These are phyloP conservation scores for Gigaspora rosea DNA, from an alignment of 192 early-diverging fungal genomes.

Conservation along the genomic window DNA sequence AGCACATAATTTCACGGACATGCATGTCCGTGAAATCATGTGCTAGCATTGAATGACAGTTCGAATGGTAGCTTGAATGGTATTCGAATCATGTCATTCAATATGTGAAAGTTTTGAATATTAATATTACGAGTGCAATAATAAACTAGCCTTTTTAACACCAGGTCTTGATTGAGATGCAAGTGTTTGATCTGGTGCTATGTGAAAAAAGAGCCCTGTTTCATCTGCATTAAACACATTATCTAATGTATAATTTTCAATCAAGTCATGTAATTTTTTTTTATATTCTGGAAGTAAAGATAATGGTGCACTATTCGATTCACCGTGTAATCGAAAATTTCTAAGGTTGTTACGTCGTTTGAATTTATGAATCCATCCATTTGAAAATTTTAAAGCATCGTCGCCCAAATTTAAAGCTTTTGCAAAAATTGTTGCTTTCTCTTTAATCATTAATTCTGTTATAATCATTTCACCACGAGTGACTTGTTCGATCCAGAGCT, in stretches of 20 bases:
- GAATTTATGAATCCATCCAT: background rate
- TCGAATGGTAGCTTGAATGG: too few species aligned
- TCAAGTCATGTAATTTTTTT: background rate
- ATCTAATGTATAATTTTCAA: background rate
- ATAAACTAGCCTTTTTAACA: background rate
- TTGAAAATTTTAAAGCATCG: background rate
- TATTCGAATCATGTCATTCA: too few species aligned
- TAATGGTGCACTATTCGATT: background rate
- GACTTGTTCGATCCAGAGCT: background rate
- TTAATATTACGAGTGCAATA: background rate
- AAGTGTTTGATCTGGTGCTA: background rate
- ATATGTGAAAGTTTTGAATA: too few species aligned
- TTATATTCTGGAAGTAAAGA: too few species aligned
- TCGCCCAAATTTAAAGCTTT: background rate
- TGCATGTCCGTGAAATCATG: too few species aligned
- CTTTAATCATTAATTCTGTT: background rate
- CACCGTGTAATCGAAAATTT: background rate
- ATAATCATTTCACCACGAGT: background rate
- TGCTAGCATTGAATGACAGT: too few species aligned
- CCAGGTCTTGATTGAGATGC: background rate
- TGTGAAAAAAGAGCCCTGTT: background rate
- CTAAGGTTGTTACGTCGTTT: background rate
- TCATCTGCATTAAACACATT: constrained; percentile 11
- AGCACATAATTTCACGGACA: too few species aligned
- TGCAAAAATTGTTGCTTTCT: background rate